These are phyloP conservation scores for Schizosaccharomyces japonicus DNA, from an alignment of 805 yeast species.

Conservation along the genomic window DNA sequence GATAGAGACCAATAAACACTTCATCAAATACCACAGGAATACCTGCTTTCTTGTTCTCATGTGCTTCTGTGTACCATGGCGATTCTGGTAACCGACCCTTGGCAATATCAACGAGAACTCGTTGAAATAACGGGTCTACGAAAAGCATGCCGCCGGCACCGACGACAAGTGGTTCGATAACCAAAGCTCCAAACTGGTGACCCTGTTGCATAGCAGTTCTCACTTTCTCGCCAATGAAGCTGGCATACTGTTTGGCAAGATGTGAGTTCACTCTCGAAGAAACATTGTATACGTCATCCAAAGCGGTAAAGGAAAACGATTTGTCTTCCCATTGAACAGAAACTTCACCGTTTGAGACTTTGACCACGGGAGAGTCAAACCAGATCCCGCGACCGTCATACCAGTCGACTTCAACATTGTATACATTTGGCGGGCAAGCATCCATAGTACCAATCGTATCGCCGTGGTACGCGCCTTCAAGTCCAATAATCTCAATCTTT, in stretches of 20 bases:
- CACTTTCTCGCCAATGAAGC: too few species aligned
- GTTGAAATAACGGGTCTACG: constrained; percentile 12
- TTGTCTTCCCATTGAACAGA: background rate
- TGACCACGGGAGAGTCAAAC: constrained; percentile 13
- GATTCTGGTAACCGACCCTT: constrained; percentile 12
- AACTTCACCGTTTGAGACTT: background rate
- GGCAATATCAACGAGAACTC: constrained; percentile 11
- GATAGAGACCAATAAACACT: constrained; percentile 13
- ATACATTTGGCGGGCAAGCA: constrained; percentile 12
- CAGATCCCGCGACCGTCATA: constrained; percentile 13
- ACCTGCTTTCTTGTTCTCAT: too few species aligned
- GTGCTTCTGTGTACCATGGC: too few species aligned
- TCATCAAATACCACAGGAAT: too few species aligned
- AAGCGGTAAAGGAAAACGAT: constrained; percentile 7
- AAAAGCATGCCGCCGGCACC: constrained; percentile 14
- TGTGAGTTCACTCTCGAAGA: too few species aligned
- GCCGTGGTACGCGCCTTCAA: constrained; percentile 13
- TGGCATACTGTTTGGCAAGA: too few species aligned
- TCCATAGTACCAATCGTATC: constrained; percentile 14
- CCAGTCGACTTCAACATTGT: constrained; percentile 12
- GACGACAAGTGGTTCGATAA: constrained; percentile 12
- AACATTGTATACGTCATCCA: too few species aligned
- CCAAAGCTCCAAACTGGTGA: constrained; percentile 12
- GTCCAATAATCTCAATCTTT: constrained; percentile 10
- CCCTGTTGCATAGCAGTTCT: too few species aligned